Conservation (phyloP, 2,329 filamentous ascomycete species). For the Tolypocladium tropicale region DNA sequence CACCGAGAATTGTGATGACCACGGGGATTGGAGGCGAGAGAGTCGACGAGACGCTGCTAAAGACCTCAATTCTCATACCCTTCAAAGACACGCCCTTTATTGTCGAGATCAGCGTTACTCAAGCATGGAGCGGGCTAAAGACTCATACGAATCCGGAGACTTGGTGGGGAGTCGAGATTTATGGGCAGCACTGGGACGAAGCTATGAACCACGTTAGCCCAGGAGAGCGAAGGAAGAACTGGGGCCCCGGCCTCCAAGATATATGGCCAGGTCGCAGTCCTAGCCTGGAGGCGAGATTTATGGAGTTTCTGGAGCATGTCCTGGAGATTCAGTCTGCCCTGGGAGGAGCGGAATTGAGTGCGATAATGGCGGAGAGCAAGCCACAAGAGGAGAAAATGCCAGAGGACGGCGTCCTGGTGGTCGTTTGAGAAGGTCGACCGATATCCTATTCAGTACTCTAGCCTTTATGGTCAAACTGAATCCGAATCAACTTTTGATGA, state of each 20-base stretch:
- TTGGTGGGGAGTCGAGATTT: conserved; percentile 21
- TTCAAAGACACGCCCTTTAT: conserved; percentile 19
- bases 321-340: conserved; percentile 19
- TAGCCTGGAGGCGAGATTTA: conserved; percentile 15
- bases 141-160: conserved; percentile 9
- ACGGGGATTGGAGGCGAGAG: not conserved
- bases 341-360: conserved; percentile 5
- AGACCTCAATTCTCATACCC: conserved; percentile 16
- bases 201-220: conserved; percentile 17
- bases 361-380: not conserved
- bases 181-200: conserved; percentile 26
- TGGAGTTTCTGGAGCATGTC: conserved; percentile 18
- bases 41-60: conserved; percentile 12
- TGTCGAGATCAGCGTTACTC: conserved; percentile 20
- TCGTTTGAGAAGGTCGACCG: not conserved
- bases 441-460: not conserved
- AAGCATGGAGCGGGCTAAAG: conserved; percentile 14
- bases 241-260: conserved; percentile 16
- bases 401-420: not conserved
- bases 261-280: conserved; percentile 20
- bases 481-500: not conserved
- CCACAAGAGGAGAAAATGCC: not conserved
- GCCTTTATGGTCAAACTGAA: not conserved
- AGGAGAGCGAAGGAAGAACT: conserved; percentile 16
- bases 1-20: not conserved